These are phyloP conservation scores for Termitomyces sp. DNA, from an alignment of 768 basidiomycete genomes.

Conservation along the genomic window DNA sequence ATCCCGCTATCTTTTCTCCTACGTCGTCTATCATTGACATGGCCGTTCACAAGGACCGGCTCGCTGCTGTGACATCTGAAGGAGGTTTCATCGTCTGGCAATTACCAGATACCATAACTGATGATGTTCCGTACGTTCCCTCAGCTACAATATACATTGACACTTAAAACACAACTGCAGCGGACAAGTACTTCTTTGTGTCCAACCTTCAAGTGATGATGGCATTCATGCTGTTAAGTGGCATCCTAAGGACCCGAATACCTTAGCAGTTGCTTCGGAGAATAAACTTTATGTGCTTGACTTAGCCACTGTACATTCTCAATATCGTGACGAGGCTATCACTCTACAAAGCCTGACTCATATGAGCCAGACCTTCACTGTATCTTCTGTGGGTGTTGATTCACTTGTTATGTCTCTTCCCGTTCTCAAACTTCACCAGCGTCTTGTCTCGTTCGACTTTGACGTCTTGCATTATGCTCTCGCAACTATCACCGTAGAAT, in stretches of 20 bases:
- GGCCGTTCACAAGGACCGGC: conserved; percentile 77
- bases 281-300: conserved; percentile 74
- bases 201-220: conserved; percentile 51
- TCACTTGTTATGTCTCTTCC: neutral
- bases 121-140: conserved; percentile 73
- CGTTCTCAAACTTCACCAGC: conserved; percentile 30
- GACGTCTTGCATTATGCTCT: conserved; percentile 72
- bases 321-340: conserved; percentile 55
- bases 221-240: conserved; percentile 81
- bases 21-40: conserved; percentile 54
- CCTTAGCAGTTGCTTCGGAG: conserved; percentile 78
- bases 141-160: neutral
- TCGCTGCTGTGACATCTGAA: conserved; percentile 83
- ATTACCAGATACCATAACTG: conserved; percentile 74
- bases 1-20: conserved; percentile 50
- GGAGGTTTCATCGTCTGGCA: conserved; percentile 91
- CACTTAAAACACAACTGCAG: conserved; percentile 26
- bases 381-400: conserved; percentile 54
- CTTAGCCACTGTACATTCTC: conserved; percentile 52
- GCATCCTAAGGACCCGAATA: conserved; percentile 80
- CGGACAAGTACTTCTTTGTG: conserved; percentile 62
- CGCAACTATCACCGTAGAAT: conserved; percentile 79
- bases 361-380: conserved; percentile 61
- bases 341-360: conserved; percentile 64
- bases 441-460: conserved; percentile 81